phyloP scores from a whole-genome alignment of 257 asterid genomes.

The Solanum peruvianum region DNA sequence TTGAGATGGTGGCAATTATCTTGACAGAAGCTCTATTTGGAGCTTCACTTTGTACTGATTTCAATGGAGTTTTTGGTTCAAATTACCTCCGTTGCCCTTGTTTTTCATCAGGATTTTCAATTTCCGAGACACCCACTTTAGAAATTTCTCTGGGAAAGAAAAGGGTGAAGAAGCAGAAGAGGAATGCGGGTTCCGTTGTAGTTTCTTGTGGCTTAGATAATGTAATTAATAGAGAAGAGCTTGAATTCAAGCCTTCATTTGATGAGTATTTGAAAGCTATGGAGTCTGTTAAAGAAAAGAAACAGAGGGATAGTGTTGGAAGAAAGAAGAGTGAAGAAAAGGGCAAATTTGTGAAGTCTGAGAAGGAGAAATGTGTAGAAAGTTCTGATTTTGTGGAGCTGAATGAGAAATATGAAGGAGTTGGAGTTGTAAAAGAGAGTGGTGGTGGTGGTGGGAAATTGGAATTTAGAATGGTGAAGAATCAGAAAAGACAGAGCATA shows the following conservation, averaged over 20 bases:
- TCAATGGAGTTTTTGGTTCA: neutral
- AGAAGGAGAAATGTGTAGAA: neutral
- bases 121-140: conserved; percentile 14
- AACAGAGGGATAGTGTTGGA: conserved; percentile 3
- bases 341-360: neutral
- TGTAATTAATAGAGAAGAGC: conserved; percentile 34
- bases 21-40: neutral
- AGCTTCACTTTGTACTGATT: neutral
- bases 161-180: conserved; percentile 8
- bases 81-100: conserved; percentile 2
- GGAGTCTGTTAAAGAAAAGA: conserved; percentile 53
- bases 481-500: neutral
- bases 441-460: neutral
- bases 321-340: neutral
- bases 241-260: conserved; percentile 65
- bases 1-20: neutral
- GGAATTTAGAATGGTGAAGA: conserved; percentile 2
- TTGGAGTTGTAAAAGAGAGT: conserved; percentile 6
- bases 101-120: conserved; percentile 12
- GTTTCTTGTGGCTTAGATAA: conserved; percentile 9
- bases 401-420: neutral
- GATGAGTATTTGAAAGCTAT: conserved; percentile 76
- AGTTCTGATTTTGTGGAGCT: neutral
- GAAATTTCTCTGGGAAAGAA: conserved; percentile 14
- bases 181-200: neutral